Evolutionary conservation across 495 filamentous ascomycete genomes (phyloP).

Genomic region (Penicillium flavigenum): DNA sequence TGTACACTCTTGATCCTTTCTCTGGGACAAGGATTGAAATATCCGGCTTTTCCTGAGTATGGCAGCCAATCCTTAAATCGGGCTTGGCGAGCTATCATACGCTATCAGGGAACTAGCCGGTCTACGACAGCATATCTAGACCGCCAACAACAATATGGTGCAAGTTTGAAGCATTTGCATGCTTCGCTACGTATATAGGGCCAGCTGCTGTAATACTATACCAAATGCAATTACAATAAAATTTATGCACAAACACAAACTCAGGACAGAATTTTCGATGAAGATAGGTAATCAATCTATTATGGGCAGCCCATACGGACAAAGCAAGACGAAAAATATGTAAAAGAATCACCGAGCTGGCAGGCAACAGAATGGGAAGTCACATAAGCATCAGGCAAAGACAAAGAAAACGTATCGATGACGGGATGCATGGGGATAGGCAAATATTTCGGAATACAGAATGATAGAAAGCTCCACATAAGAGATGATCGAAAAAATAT

Average conservation of each 20-base stretch:
- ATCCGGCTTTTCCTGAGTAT: neutral
- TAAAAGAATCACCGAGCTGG: constrained; percentile 4
- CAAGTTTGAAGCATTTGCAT: neutral
- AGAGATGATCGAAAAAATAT: constrained; percentile 16
- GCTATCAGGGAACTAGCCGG: too few species aligned
- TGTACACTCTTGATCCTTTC: neutral
- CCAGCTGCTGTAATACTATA: neutral
- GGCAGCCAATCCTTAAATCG: neutral
- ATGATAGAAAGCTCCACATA: constrained; percentile 8
- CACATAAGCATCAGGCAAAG: constrained; percentile 7
- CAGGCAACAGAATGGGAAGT: neutral
- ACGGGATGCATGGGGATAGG: constrained; percentile 9
- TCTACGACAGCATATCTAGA: neutral
- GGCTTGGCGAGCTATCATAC: neutral
- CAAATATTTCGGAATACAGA: constrained; percentile 8
- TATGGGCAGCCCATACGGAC: constrained; percentile 10
- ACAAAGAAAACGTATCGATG: constrained; percentile 13
- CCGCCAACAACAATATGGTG: neutral
- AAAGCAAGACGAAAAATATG: constrained; percentile 8
- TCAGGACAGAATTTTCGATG: neutral
- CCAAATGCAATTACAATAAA: neutral
- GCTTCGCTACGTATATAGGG: neutral
- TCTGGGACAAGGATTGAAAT: neutral
- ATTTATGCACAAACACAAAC: neutral
- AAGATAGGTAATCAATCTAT: constrained; percentile 18